Evolutionary conservation across 2,329 filamentous ascomycete species (phyloP).

Genomic region (Domatiomyces catenatus): DNA sequence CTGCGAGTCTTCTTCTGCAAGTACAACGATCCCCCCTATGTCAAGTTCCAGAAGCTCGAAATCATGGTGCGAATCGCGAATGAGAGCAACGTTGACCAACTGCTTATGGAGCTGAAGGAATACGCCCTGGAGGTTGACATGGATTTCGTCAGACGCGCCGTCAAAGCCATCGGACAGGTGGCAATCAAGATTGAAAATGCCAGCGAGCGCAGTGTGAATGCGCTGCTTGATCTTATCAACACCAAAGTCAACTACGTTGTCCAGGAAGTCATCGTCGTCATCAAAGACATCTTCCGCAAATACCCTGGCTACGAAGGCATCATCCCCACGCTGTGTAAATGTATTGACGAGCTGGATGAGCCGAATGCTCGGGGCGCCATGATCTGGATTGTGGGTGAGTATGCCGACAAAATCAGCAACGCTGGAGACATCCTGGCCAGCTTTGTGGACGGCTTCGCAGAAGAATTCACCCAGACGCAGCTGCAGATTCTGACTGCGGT

Average conservation of each 20-base stretch:
- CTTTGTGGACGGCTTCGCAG: conserved; percentile 87
- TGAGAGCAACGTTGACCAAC: conserved; percentile 87
- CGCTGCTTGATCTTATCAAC: conserved; percentile 81
- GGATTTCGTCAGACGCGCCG: conserved; percentile 89
- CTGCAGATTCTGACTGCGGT: conserved; percentile 93
- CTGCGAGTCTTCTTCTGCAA: conserved; percentile 99
- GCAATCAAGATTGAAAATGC: conserved; percentile 96
- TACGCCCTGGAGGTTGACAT: conserved; percentile 97
- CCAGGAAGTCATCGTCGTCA: conserved; percentile 95
- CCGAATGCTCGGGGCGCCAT: conserved; percentile 76
- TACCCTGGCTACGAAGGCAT: conserved; percentile 97
- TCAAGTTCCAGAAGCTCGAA: conserved; percentile 94
- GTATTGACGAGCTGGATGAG: conserved; percentile 94
- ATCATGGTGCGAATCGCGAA: conserved; percentile 99
- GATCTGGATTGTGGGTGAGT: conserved; percentile 98
- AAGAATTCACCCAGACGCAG: conserved; percentile 96
- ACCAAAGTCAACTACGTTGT: conserved; percentile 99
- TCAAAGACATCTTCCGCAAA: conserved; percentile 95
- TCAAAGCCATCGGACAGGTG: conserved; percentile 92
- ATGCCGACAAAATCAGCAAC: conserved; percentile 97
- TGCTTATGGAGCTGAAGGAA: conserved; percentile 87
- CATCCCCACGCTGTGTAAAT: conserved; percentile 87
- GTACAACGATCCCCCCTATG: conserved; percentile 95
- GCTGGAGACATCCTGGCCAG: conserved; percentile 84
- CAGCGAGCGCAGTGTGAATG: conserved; percentile 89